A percentile compares a stretch with the other conserved stretches of the same genome.
Evolutionary conservation across 1,139 yeast species (phyloP).

Genomic region (Kluyveromyces sp.): DNA sequence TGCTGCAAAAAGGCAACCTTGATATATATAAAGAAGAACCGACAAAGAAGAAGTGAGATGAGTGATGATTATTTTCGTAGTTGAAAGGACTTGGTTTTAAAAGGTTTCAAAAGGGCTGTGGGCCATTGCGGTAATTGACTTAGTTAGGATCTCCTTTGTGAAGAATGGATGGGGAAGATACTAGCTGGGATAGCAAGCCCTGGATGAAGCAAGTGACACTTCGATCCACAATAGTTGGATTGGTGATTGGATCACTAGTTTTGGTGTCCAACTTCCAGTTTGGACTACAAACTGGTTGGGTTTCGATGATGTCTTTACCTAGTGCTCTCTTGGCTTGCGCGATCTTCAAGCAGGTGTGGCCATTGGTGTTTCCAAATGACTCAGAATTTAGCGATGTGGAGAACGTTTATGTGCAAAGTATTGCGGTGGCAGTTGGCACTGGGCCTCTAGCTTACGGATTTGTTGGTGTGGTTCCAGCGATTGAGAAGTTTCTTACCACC

Average conservation of each 20-base stretch:
- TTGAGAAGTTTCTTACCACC: constrained; percentile 72
- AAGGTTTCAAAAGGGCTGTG: too few species aligned
- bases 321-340: constrained; percentile 86
- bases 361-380: constrained; percentile 21
- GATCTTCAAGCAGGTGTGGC: constrained; percentile 47
- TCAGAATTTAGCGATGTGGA: constrained; percentile 78
- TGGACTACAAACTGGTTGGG: constrained; percentile 98
- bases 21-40: too few species aligned
- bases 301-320: constrained; percentile 98
- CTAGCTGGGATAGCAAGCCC: constrained; percentile 32
- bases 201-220: constrained; percentile 51
- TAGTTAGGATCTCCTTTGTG: neutral
- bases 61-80: too few species aligned
- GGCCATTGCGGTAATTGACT: too few species aligned
- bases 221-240: constrained; percentile 65
- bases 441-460: constrained; percentile 94
- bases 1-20: too few species aligned
- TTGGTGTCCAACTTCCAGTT: constrained; percentile 87
- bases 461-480: constrained; percentile 95
- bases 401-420: constrained; percentile 83
- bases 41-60: too few species aligned
- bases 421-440: constrained; percentile 95
- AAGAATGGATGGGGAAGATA: neutral
- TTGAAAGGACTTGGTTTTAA: too few species aligned
- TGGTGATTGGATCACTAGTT: constrained; percentile 72